A percentile compares a stretch with the other conserved stretches of the same genome.
Evolutionary conservation across 106 monocot species (phyloP).

Genomic region (Dendrobium officinale): DNA sequence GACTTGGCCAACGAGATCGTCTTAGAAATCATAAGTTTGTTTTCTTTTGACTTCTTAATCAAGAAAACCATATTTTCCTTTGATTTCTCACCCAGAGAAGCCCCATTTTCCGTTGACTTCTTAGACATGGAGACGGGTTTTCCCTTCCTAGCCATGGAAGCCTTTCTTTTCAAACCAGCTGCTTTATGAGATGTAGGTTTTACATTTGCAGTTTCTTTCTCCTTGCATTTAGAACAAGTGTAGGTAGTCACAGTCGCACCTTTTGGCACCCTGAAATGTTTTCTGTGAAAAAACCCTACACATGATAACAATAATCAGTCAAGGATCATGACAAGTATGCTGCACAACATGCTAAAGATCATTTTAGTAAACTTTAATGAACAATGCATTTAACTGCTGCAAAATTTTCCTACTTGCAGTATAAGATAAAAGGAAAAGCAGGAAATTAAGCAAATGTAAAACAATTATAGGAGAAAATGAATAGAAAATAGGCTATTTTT

Average conservation of each 20-base stretch:
- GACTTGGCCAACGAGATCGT: background rate
- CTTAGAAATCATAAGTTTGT: conserved; percentile 15
- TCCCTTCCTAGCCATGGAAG: background rate
- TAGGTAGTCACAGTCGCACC: conserved; percentile 28
- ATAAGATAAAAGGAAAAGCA: background rate
- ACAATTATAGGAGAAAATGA: background rate
- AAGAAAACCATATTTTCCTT: background rate
- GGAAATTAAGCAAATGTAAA: background rate
- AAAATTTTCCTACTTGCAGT: background rate
- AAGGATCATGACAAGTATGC: conserved; percentile 1
- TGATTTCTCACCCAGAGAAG: background rate
- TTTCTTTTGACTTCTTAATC: conserved; percentile 7
- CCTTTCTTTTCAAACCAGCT: conserved; percentile 7
- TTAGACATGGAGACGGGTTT: background rate
- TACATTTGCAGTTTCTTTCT: conserved; percentile 15
- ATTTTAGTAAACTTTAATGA: background rate
- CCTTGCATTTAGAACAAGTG: conserved; percentile 58
- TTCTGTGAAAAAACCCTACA: conserved; percentile 75
- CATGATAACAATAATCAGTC: conserved; percentile 9
- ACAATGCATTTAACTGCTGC: background rate
- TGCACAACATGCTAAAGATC: background rate
- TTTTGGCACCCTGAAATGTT: conserved; percentile 71
- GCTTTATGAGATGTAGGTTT: conserved; percentile 5
- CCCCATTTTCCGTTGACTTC: conserved; percentile 8
- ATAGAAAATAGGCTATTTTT: background rate